Evolutionary conservation across 116 monocot genomes (phyloP).

Genomic region (Zostera marina): DNA sequence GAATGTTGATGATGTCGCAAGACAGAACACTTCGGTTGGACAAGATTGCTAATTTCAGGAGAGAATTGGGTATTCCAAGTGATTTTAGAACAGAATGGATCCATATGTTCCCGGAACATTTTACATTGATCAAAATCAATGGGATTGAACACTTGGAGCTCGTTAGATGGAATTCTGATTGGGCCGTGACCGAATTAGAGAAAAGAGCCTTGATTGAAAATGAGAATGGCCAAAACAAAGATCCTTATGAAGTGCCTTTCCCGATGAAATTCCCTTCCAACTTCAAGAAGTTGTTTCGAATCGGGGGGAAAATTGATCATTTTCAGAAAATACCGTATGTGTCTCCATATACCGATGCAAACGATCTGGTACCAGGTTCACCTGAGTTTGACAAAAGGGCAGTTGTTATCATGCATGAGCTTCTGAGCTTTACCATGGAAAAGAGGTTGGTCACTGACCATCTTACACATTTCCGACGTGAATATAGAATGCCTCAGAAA

Average conservation of each 20-base stretch:
- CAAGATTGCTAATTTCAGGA: conserved; percentile 70
- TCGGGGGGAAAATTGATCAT: conserved; percentile 49
- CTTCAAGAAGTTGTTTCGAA: conserved; percentile 36
- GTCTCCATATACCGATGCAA: conserved; percentile 62
- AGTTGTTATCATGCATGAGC: conserved; percentile 80
- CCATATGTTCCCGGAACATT: conserved; percentile 55
- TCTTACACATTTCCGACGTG: conserved; percentile 70
- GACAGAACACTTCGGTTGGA: conserved; percentile 58
- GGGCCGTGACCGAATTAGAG: conserved; percentile 76
- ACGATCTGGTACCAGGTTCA: conserved; percentile 44
- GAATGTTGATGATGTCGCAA: conserved; percentile 81
- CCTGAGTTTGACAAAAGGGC: conserved; percentile 76
- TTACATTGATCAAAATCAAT: conserved; percentile 37
- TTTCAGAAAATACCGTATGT: conserved; percentile 56
- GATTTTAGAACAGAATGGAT: conserved; percentile 60
- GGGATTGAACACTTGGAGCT: conserved; percentile 59
- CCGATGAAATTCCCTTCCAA: conserved; percentile 74
- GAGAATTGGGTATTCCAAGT: conserved; percentile 53
- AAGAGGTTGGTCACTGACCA: conserved; percentile 84
- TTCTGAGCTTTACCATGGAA: conserved; percentile 77
- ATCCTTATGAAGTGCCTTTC: conserved; percentile 56
- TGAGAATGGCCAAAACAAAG: neutral
- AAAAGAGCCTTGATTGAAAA: conserved; percentile 16
- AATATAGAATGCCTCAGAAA: conserved; percentile 88
- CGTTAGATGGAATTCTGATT: conserved; percentile 57